Base-by-base conservation (phyloP, 306 rosid species). In the Vicia villosa region DNA sequence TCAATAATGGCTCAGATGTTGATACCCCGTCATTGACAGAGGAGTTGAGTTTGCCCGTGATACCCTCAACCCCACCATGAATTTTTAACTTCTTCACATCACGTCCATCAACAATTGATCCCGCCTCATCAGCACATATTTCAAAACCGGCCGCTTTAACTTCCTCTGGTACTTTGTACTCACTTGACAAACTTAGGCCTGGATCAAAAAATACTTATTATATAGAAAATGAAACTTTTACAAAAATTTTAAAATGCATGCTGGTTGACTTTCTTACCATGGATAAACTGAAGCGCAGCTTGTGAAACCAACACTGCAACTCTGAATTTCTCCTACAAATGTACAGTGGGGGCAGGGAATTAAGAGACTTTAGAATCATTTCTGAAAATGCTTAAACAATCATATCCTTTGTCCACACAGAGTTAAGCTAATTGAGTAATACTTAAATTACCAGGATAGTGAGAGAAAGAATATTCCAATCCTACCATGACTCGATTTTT, bases 221-320 rank as follows among this genome's bases (percentile, higher is more conserved):
- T 8, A 21, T 49, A 49, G 41, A 67, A 50, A 13, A 15, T 11
- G 38, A 57, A 69, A 36, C 24, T 24, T 17, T 46, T 4, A 11
- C 34, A 71, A 40, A 45, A 58, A 75, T 26, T 14, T 5, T 24
- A 42, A 58, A 28, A 77, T 30, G 15, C 4, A 9, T 40, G 59
- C 28, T 57, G 30, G 57, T 75, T 70, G 67, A 73, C 26, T 66
- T 42, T 38, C 86, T 80, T 80, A 91, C 99, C 97, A 51, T 91
- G 87, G 70, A 94, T 91, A 81, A 94, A 94, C 80, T 94, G 97
- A 63, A 94, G 99, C 11, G 99, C 99, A 65, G 99, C 99, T 88
- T 94, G 97, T 36, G 99, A 94, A 75, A 94, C 99, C 88, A 94
- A 81, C 79, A 94, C 94, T 63, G 99, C 99, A 72, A 94, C 96